These are phyloP conservation scores for Kwoniella sp. DNA, from an alignment of 768 basidiomycete genomes.

Conservation along the genomic window DNA sequence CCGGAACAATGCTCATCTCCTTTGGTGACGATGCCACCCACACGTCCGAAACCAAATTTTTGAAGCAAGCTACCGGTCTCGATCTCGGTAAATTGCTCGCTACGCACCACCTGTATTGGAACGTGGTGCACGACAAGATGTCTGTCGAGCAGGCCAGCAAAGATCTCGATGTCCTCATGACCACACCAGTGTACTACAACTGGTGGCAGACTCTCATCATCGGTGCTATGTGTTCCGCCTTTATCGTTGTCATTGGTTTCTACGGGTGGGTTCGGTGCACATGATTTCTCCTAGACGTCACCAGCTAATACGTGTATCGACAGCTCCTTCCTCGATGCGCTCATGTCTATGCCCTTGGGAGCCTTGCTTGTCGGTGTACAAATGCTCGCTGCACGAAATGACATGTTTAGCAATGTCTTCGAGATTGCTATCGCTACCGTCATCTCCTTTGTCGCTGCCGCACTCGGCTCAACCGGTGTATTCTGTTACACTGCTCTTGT, in stretches of 20 bases:
- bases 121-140: conserved; percentile 80
- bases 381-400: conserved; percentile 70
- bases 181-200: conserved; percentile 64
- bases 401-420: conserved; percentile 72
- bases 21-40: conserved; percentile 80
- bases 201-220: conserved; percentile 67
- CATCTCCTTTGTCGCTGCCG: conserved; percentile 77
- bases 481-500: conserved; percentile 83
- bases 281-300: neutral
- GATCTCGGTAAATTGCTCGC: conserved; percentile 77
- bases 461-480: conserved; percentile 66
- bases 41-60: conserved; percentile 78
- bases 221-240: conserved; percentile 74
- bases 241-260: conserved; percentile 62
- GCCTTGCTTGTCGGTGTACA: conserved; percentile 74
- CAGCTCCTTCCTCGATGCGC: conserved; percentile 72
- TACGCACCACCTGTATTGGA: conserved; percentile 73
- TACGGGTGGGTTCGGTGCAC: conserved; percentile 40
- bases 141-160: conserved; percentile 73
- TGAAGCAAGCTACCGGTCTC: conserved; percentile 69
- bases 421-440: conserved; percentile 79
- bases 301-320: neutral
- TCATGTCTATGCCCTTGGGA: conserved; percentile 74
- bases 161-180: conserved; percentile 75
- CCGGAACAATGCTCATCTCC: conserved; percentile 70